Percentiles rank a stretch among this genome's conserved stretches.
Conservation (phyloP, 2,329 filamentous ascomycete species). For the Juglanconis oblonga region DNA sequence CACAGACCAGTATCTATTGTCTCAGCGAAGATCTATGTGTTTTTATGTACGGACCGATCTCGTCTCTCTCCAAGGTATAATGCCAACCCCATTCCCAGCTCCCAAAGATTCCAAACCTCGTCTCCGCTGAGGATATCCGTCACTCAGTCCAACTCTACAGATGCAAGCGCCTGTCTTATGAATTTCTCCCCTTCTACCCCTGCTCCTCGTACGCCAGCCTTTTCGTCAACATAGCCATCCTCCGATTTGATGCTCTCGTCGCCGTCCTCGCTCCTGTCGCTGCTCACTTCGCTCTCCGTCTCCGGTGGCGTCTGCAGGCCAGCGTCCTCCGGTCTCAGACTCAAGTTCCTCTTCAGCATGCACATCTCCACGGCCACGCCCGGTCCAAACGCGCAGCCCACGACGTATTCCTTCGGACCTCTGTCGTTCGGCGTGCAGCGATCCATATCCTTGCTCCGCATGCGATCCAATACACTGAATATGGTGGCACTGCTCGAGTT, state of each 20-base stretch:
- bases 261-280: constrained; percentile 34
- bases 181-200: constrained; percentile 23
- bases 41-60: no score
- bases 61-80: background rate
- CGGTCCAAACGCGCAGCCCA: constrained; percentile 68
- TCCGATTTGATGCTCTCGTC: constrained; percentile 28
- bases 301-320: constrained; percentile 52
- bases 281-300: constrained; percentile 48
- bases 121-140: background rate
- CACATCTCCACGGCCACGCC: constrained; percentile 68
- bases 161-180: constrained; percentile 29
- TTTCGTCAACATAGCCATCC: constrained; percentile 9
- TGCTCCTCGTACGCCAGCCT: background rate
- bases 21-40: no score
- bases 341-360: constrained; percentile 53
- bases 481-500: constrained; percentile 70
- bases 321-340: constrained; percentile 21
- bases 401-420: constrained; percentile 52
- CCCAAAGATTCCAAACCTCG: background rate
- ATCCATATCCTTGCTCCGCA: constrained; percentile 61
- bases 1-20: no score
- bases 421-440: constrained; percentile 47
- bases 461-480: constrained; percentile 61
- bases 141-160: constrained; percentile 29
- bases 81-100: background rate